Evolutionary conservation across 768 basidiomycete genomes (phyloP).

Genomic region (Rossbeevera mucosa): DNA sequence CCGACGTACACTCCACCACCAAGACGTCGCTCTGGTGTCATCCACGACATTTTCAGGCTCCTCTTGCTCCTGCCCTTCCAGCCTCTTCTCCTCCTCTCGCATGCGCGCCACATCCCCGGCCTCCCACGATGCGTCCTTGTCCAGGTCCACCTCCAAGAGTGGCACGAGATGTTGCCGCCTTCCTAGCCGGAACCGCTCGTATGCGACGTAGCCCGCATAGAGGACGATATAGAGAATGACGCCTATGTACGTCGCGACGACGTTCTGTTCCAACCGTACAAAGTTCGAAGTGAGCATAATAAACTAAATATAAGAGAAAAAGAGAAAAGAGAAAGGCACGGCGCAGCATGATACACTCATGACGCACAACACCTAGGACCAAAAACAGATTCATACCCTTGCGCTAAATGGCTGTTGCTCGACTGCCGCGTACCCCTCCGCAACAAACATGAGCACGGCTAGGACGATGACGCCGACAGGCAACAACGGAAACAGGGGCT

Average conservation of each 20-base stretch:
- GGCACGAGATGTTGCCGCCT: constrained; percentile 38
- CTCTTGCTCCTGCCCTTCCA: neutral
- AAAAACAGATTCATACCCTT: constrained; percentile 28
- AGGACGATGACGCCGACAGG: constrained; percentile 48
- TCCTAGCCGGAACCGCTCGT: constrained; percentile 33
- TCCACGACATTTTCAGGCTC: neutral
- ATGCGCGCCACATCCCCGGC: constrained; percentile 38
- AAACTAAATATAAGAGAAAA: neutral
- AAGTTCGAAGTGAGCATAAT: neutral
- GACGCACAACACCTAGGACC: too few species aligned
- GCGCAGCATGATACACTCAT: too few species aligned
- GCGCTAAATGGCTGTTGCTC: constrained; percentile 40
- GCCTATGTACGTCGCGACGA: constrained; percentile 54
- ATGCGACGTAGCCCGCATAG: constrained; percentile 41
- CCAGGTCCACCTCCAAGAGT: constrained; percentile 42
- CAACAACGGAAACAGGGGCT: constrained; percentile 52
- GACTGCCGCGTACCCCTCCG: constrained; percentile 50
- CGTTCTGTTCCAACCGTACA: constrained; percentile 34
- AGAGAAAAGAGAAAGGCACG: neutral
- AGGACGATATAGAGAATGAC: constrained; percentile 43
- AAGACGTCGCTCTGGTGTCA: neutral
- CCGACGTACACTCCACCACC: neutral
- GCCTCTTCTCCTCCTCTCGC: constrained; percentile 30
- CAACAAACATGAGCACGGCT: constrained; percentile 48
- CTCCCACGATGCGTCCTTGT: constrained; percentile 52